Percentiles rank a stretch among this genome's conserved stretches.
Conservation (phyloP, 2,329 filamentous ascomycete species). For the Penicillium sp. region DNA sequence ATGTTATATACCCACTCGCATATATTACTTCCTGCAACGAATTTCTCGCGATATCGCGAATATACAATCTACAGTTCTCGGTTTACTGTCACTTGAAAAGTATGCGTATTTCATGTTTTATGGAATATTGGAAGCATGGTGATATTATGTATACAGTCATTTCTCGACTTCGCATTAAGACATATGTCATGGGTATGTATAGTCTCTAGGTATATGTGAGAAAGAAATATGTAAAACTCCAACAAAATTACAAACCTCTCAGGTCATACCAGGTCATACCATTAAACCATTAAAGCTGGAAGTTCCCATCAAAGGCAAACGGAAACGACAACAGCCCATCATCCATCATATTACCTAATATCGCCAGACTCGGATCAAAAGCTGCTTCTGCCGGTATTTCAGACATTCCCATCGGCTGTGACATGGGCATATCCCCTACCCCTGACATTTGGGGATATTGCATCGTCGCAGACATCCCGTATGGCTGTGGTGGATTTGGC, state of each 20-base stretch:
- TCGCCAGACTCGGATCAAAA: constrained; percentile 30
- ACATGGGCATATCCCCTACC: constrained; percentile 12
- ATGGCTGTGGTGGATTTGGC: not conserved
- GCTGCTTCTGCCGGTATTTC: constrained; percentile 28
- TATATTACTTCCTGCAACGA: not conserved
- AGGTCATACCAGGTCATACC: not conserved
- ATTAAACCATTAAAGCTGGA: constrained; percentile 18
- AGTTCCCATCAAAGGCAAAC: constrained; percentile 22
- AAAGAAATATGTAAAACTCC: not conserved
- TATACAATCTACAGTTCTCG: not conserved
- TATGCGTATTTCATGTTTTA: too few relatives aligned
- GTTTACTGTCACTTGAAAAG: too few relatives aligned
- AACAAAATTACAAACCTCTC: not conserved
- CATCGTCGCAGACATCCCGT: not conserved
- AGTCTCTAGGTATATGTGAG: not conserved
- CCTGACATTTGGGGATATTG: constrained; percentile 20
- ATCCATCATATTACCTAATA: constrained; percentile 33
- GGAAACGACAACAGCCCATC: constrained; percentile 34
- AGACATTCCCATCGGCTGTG: constrained; percentile 23
- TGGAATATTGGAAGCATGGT: too few relatives aligned
- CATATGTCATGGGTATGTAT: too few relatives aligned
- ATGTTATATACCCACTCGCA: not conserved
- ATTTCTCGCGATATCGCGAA: not conserved
- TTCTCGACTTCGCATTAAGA: too few relatives aligned
- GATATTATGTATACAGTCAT: too few relatives aligned